Conservation (phyloP, 192 early-diverging fungal species). For the Coemansia umbellata region DNA sequence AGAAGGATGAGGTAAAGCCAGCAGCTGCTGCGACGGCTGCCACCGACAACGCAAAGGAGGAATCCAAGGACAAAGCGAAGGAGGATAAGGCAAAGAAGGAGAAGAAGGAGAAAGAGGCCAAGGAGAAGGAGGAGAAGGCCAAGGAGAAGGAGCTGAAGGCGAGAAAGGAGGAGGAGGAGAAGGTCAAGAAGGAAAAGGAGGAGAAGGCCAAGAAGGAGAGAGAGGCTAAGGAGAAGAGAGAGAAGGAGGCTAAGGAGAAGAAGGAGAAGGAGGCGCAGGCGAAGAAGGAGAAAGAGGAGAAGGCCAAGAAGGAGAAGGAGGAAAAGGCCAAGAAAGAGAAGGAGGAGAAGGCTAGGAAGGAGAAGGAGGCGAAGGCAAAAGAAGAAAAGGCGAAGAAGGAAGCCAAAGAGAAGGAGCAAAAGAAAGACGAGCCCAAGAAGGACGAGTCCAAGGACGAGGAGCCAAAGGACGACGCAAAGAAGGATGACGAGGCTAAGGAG, state of each 20-base stretch:
- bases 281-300: slow-evolving; percentile 8
- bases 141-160: neutral
- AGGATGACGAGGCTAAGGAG: slow-evolving; percentile 2
- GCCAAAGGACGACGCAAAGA: neutral
- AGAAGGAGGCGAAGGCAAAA: neutral
- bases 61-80: neutral
- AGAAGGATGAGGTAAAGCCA: slow-evolving; percentile 12
- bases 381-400: slow-evolving; percentile 1
- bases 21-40: slow-evolving; percentile 7
- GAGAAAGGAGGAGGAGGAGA: neutral
- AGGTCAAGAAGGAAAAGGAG: neutral
- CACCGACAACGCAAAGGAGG: slow-evolving; percentile 9
- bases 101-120: slow-evolving; percentile 4
- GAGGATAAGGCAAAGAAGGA: neutral
- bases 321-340: slow-evolving; percentile 3
- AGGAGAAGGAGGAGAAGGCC: slow-evolving; percentile 1
- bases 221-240: slow-evolving; percentile 11
- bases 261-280: slow-evolving; percentile 7
- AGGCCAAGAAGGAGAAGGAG: neutral
- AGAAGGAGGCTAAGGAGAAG: slow-evolving; percentile 9
- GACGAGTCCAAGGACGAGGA: slow-evolving; percentile 8
- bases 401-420: neutral
- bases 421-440: slow-evolving; percentile 4
- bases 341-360: neutral
- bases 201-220: slow-evolving; percentile 5